Base-by-base conservation (phyloP, 352 stramenopile genomes). In the Phytopythium vexans region DNA sequence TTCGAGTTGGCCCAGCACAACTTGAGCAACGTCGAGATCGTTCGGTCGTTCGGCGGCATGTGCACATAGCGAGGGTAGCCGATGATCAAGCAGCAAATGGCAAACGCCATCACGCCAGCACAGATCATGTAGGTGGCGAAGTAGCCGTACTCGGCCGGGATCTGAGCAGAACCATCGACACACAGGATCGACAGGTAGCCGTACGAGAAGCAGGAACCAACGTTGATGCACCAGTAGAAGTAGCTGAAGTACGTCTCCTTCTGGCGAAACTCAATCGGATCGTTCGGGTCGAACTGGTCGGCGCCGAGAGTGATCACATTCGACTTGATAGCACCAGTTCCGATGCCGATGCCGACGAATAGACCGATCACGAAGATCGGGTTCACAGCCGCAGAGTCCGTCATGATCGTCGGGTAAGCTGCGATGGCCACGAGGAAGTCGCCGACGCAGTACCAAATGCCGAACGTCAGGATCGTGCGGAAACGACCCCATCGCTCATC, bases 161-260 rank as follows among this genome's bases (percentile, higher is more conserved):
- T 89, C n/a, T 76, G 53, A 9, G 58, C 66, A n/a, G 70, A 72
- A 33, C 82, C 84, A 55, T 93, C 72, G 39, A 92, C 77, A 34
- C 67, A 89, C 33, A 94, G 57, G 41, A 74, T 81, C 34, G 78
- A 80, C n/a, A 92, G 64, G 45, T 89, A 77, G 8, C 69, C 83
- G 61, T 89, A 94, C 52, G 74, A 82, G 46, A 92, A 70, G 16
- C 60, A 49, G 2, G 84, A 66, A 21, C 84, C 80, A 34, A 86
- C n/a, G n/a, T n/a, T n/a, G n/a, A n/a, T n/a, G n/a, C n/a, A n/a
- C n/a, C n/a, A n/a, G n/a, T n/a, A 94, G 57, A 90, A 91, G 56
- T 75, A 88, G 51, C 62, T 82, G 71, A 92, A 93, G 67, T 77
- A 93, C 37, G 66, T 80, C 39, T 75, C 61, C 59, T 86, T 79